A percentile compares a stretch with the other conserved stretches of the same genome.
Evolutionary conservation across 139 green algal species (phyloP).

Genomic region (Chlorella sp.): DNA sequence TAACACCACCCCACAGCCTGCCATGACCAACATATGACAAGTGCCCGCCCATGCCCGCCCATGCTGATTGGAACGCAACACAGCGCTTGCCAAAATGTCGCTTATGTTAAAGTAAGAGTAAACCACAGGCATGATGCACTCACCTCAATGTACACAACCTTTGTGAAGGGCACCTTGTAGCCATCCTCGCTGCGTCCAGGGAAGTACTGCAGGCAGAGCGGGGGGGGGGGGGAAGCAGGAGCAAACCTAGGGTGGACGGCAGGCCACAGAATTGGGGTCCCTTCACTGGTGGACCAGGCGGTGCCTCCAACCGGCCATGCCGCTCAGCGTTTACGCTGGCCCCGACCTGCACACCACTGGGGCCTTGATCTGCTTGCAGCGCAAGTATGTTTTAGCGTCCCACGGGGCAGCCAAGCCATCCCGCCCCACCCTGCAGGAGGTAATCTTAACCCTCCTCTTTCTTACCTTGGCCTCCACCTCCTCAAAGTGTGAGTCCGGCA

Average conservation of each 20-base stretch:
- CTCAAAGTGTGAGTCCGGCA: conserved; percentile 73
- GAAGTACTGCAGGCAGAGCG: conserved; percentile 55
- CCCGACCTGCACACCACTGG: background rate
- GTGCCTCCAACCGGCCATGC: too few relatives aligned
- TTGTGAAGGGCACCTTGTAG: conserved; percentile 78
- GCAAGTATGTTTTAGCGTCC: too few relatives aligned
- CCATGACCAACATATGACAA: background rate
- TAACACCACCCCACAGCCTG: background rate
- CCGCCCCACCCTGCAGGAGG: too few relatives aligned
- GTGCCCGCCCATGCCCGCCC: too few relatives aligned
- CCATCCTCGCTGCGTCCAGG: conserved; percentile 68
- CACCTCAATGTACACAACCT: conserved; percentile 94
- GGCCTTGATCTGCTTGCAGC: too few relatives aligned
- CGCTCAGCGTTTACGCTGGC: too few relatives aligned
- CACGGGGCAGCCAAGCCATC: too few relatives aligned
- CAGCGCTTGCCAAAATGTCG: too few relatives aligned
- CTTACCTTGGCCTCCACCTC: conserved; percentile 69
- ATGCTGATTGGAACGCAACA: too few relatives aligned
- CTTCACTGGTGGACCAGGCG: too few relatives aligned
- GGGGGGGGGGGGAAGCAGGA: background rate
- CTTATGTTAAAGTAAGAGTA: background rate
- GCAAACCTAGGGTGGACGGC: background rate
- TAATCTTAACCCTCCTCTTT: background rate
- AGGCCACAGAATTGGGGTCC: too few relatives aligned
- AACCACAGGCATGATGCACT: background rate